Evolutionary conservation across 345 rosid species (phyloP), one percentile per base, ranked within the genome.

Genomic region (Populus pruinosa): DNA sequence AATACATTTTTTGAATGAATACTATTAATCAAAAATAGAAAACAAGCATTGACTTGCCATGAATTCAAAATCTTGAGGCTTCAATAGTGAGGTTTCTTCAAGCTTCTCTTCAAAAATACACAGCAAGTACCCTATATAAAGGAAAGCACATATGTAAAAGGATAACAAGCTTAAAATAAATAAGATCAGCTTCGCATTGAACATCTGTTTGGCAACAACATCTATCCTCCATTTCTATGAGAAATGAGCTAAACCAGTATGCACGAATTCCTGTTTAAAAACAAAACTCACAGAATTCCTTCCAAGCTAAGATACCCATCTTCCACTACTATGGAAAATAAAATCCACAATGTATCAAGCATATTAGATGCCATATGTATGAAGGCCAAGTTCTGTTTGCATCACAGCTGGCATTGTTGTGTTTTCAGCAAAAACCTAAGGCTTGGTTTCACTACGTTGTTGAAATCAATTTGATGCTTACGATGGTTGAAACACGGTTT

Each of bases 21-120:
- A 16, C 21, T 17, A 8, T 35, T 31, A 8, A 38, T 41, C 41
- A 2, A 8, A 2, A 35, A 5, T 4, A 74, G 38, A 69, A 79
- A 25, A 69, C 55, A 81, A 61, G 74, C 53, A 82, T 73, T 44
- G 77, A 84, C 88, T 81, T 84, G 91, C 98, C 77, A 88, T 89
- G 82, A 90, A 94, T 77, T 91, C 96, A 86, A 90, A 89, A 79
- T 80, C 94, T 70, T 83, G 85, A 83, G 85, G 88, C 82, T 83
- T 84, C 29, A 76, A 82, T 64, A 89, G 82, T 38, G 86, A 79
- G 71, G 76, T 77, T 73, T 90, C 92, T 83, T 90, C 97, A 77
- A 88, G 86, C 66, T 90, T 90, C 82, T 89, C 94, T 81, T 89
- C 92, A 85, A 87, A 88, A 79, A 93, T 78, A 79, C 99, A 95